Evolutionary conservation across 108 stramenopile species (phyloP), one percentile per base, ranked within the genome.

Genomic region (Nitzschia putrida): DNA sequence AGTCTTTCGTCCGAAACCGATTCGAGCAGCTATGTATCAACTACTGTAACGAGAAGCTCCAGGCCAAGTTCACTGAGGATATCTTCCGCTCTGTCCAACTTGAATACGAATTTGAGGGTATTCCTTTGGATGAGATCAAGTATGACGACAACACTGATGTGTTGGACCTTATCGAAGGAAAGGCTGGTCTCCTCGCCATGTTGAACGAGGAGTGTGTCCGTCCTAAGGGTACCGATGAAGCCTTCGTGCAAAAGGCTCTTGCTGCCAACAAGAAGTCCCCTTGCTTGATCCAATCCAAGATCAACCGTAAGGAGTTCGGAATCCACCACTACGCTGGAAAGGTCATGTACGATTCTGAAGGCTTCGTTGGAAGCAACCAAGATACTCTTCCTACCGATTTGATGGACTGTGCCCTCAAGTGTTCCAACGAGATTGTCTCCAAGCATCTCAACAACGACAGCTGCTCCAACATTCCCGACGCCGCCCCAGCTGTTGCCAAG

Each of bases 181-280:
- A 91, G 37, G 83, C 89, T 56, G 99, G 98, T 18, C 81, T 98
- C 16, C 75, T 98, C 16, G 80, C 87, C 12, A 83, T 97, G 73
- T 77, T 99, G 26, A 97, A 98, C 63, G 99, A 98, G 69, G 96
- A 97, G 76, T 98, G 98, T 78, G 84, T 97, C 66, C 83, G 92
- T 34, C 94, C 94, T 7, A 84, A 88, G 64, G 98, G 98, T 16
- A 84, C 72, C 18, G 97, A 98, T 76, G 77, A 83, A 42, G 81
- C 83, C 37, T 95, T 93, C 45, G 90, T 93, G 5, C 71, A 78
- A 26, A 90, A 91, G 57, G 79, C 91, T 34, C 78, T 83, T 38
- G 68, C 70, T 51, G 83, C 74, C 73, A 90, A 81, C 77, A 78
- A 79, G 71, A 79, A 80, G 50, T 81, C 65, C 44, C 83, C 80